phyloP scores from a whole-genome alignment of 257 asterid genomes.

The Echites panduratus region DNA sequence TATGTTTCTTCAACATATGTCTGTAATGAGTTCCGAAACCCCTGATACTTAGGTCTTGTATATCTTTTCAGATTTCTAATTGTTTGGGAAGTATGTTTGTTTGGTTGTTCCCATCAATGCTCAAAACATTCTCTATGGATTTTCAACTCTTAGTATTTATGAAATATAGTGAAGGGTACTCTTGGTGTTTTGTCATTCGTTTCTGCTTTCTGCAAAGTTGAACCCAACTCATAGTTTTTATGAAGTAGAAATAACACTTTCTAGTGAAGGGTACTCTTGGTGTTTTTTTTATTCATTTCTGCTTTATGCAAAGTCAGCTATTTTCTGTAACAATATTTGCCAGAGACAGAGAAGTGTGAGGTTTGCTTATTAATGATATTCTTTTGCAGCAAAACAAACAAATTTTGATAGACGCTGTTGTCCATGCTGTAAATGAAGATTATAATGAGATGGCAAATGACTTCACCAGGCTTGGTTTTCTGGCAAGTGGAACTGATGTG shows the following conservation, averaged over 20 bases:
- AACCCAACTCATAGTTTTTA: too few relatives aligned
- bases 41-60: neutral
- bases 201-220: too few relatives aligned
- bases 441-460: conserved; percentile 99
- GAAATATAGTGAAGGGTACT: too few relatives aligned
- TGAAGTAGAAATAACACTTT: neutral
- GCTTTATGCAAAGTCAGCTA: neutral
- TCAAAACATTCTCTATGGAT: neutral
- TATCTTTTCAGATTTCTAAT: neutral
- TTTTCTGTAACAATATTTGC: neutral
- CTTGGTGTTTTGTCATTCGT: too few relatives aligned
- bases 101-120: neutral
- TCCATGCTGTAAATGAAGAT: conserved; percentile 99
- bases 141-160: neutral
- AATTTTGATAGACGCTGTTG: conserved; percentile 96
- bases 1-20: neutral
- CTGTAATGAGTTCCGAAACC: neutral
- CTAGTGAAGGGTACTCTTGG: neutral
- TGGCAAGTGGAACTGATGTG: conserved; percentile 95
- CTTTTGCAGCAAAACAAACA: conserved; percentile 88
- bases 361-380: conserved; percentile 15
- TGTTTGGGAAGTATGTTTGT: neutral
- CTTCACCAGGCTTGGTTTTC: conserved; percentile 97
- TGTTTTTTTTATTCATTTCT: neutral
- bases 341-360: neutral